Evolutionary conservation across 2,329 filamentous ascomycete genomes (phyloP).

Genomic region (Parafenestella ontariensis): DNA sequence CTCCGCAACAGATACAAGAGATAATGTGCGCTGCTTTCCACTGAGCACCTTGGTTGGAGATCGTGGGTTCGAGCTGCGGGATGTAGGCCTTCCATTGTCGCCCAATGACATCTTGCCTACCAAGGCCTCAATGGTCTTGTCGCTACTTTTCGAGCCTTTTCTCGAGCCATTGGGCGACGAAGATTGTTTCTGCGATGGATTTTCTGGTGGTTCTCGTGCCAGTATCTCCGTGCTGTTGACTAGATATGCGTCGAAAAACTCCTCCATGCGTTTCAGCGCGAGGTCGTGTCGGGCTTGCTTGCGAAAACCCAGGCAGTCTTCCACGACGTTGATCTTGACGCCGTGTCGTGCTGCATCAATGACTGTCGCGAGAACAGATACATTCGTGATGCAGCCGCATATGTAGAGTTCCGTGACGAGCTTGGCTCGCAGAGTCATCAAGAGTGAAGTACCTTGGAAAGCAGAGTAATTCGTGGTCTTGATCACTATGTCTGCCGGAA

Average conservation of each 20-base stretch:
- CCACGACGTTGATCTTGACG: slow-evolving; percentile 82
- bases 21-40: slow-evolving; percentile 30
- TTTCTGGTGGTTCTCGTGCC: slow-evolving; percentile 33
- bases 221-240: slow-evolving; percentile 68
- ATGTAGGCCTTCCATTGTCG: slow-evolving; percentile 9
- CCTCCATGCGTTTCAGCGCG: slow-evolving; percentile 73
- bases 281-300: slow-evolving; percentile 71
- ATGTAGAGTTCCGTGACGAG: slow-evolving; percentile 90
- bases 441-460: slow-evolving; percentile 75
- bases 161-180: slow-evolving; percentile 8
- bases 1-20: slow-evolving; percentile 30
- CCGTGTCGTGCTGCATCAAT: slow-evolving; percentile 89
- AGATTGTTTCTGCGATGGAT: slow-evolving; percentile 10
- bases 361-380: slow-evolving; percentile 89
- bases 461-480: slow-evolving; percentile 88
- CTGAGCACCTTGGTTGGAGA: slow-evolving; percentile 27
- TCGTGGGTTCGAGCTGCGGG: slow-evolving; percentile 12
- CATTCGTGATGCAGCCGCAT: slow-evolving; percentile 84
- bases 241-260: slow-evolving; percentile 76
- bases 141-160: slow-evolving; percentile 13
- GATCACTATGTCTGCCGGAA: slow-evolving; percentile 60
- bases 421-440: slow-evolving; percentile 80
- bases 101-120: slow-evolving; percentile 32
- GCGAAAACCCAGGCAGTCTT: slow-evolving; percentile 87
- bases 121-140: slow-evolving; percentile 31